Conservation (phyloP, 192 early-diverging fungal species). For the Linnemannia hyalina region DNA sequence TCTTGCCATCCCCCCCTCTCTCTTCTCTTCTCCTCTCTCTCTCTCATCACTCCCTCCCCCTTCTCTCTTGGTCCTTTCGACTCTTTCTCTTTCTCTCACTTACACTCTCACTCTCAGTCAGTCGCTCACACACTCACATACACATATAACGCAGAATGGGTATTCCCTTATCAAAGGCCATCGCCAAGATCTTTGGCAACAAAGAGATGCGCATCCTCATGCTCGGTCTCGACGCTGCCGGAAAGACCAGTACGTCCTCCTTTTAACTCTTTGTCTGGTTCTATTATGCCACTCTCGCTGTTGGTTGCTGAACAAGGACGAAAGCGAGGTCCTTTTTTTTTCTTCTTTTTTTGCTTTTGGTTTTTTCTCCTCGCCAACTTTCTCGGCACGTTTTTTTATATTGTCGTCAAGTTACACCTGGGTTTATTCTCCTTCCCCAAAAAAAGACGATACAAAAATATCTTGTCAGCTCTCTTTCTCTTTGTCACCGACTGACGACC, state of each 20-base stretch:
- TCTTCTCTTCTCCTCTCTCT: background rate
- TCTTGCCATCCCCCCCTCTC: background rate
- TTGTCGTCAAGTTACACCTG: background rate
- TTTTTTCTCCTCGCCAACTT: too few relatives aligned
- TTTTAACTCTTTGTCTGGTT: background rate
- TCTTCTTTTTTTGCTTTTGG: too few relatives aligned
- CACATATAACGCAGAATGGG: conserved; percentile 75
- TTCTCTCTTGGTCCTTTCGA: background rate
- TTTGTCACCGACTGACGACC: background rate
- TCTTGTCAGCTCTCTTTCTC: conserved; percentile 2
- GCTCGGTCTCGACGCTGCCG: conserved; percentile 91
- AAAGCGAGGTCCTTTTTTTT: background rate
- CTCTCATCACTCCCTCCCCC: conserved; percentile 3
- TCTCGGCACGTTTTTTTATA: conserved; percentile 11
- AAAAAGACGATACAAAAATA: conserved; percentile 2
- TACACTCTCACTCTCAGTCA: background rate
- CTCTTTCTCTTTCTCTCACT: too few relatives aligned
- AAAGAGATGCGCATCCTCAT: conserved; percentile 98
- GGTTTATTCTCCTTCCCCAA: background rate
- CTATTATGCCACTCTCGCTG: background rate
- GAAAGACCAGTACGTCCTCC: conserved; percentile 84
- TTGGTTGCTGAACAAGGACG: background rate
- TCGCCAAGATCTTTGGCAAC: conserved; percentile 85
- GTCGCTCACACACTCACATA: conserved; percentile 9
- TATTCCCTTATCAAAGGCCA: conserved; percentile 79